Evolutionary conservation across 495 filamentous ascomycete genomes (phyloP).

Genomic region (Venustampulla echinocandica): DNA sequence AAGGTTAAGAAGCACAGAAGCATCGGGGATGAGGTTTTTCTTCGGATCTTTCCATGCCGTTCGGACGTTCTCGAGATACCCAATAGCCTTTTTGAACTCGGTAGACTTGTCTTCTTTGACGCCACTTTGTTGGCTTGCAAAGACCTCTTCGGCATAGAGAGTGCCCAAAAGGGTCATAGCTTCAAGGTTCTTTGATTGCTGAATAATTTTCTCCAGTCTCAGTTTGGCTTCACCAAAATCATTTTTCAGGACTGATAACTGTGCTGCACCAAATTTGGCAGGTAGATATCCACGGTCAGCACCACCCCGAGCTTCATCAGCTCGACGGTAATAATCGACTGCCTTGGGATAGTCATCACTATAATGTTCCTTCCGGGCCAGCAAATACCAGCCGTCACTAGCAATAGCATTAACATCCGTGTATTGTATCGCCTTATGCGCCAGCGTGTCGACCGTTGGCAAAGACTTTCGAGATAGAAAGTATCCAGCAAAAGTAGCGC

Average conservation of each 20-base stretch:
- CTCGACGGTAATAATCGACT: slow-evolving; percentile 71
- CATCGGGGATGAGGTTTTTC: slow-evolving; percentile 68
- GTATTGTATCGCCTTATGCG: slow-evolving; percentile 86
- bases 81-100: slow-evolving; percentile 75
- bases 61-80: slow-evolving; percentile 73
- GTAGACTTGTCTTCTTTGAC: slow-evolving; percentile 78
- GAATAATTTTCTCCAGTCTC: slow-evolving; percentile 84
- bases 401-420: slow-evolving; percentile 94
- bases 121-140: slow-evolving; percentile 59
- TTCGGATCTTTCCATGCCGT: slow-evolving; percentile 81
- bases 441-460: slow-evolving; percentile 70
- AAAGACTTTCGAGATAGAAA: slow-evolving; percentile 73
- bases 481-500: slow-evolving; percentile 79
- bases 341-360: slow-evolving; percentile 57
- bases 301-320: slow-evolving; percentile 83
- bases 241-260: slow-evolving; percentile 73
- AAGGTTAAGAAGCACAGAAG: slow-evolving; percentile 86
- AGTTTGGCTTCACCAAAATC: slow-evolving; percentile 91
- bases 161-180: slow-evolving; percentile 85
- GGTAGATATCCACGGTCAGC: slow-evolving; percentile 80
- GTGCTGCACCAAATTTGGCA: slow-evolving; percentile 85
- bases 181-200: slow-evolving; percentile 76
- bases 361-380: slow-evolving; percentile 83
- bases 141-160: slow-evolving; percentile 88
- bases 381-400: slow-evolving; percentile 92